These are phyloP conservation scores for Pseudozyma pruni DNA, from an alignment of 1,284 basidiomycete genomes.

Conservation along the genomic window DNA sequence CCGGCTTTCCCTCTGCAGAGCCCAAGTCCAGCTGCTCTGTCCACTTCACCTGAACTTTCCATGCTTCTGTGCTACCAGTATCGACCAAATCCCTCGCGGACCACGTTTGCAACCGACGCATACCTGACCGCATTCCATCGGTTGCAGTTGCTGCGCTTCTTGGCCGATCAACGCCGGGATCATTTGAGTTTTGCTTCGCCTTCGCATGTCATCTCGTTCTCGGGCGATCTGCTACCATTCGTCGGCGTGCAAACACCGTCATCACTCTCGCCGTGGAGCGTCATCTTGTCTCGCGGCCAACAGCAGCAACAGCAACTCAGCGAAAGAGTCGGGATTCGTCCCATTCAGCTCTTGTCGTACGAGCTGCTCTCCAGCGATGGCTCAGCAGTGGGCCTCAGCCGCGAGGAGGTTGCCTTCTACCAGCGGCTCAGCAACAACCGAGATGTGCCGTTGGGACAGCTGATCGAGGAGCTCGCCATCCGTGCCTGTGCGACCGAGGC, in stretches of 20 bases:
- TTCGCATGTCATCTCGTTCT: constrained; percentile 40
- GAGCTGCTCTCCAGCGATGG: constrained; percentile 31
- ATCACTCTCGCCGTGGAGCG: constrained; percentile 19
- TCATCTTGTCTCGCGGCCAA: constrained; percentile 23
- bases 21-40: constrained; percentile 26
- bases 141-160: constrained; percentile 40
- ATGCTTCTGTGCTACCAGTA: constrained; percentile 43
- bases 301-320: constrained; percentile 24
- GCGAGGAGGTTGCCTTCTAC: constrained; percentile 56
- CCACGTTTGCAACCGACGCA: constrained; percentile 11
- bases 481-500: constrained; percentile 43
- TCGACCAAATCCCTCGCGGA: constrained; percentile 2
- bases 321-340: neutral
- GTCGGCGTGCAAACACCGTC: constrained; percentile 32
- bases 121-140: constrained; percentile 40
- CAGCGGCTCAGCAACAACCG: constrained; percentile 41
- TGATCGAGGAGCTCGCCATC: constrained; percentile 57
- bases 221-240: constrained; percentile 37
- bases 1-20: constrained; percentile 21
- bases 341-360: constrained; percentile 36
- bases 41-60: constrained; percentile 51
- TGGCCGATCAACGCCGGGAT: constrained; percentile 36
- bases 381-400: constrained; percentile 20
- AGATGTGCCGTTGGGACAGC: constrained; percentile 55
- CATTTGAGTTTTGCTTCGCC: constrained; percentile 38